Evolutionary conservation across 495 filamentous ascomycete genomes (phyloP).

Genomic region (Aspergillus sclerotiicarbonarius): DNA sequence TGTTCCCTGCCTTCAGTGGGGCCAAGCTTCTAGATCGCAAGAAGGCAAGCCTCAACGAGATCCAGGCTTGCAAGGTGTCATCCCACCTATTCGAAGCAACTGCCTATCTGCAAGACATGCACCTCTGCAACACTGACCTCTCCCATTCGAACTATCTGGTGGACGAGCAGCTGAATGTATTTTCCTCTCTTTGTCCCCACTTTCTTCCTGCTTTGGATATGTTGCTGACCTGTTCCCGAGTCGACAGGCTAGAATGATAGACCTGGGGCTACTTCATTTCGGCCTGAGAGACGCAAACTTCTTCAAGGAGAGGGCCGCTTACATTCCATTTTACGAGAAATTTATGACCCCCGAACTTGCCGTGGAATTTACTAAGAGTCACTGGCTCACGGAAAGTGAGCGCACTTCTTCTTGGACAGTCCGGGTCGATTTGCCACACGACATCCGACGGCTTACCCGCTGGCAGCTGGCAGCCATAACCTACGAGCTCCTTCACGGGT

Average conservation of each 20-base stretch:
- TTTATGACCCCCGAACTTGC: background rate
- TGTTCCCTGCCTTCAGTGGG: background rate
- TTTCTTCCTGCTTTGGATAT: background rate
- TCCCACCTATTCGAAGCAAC: slow-evolving; percentile 26
- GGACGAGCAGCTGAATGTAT: background rate
- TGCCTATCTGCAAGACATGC: slow-evolving; percentile 24
- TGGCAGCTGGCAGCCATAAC: slow-evolving; percentile 25
- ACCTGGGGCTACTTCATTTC: background rate
- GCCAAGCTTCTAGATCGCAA: slow-evolving; percentile 1
- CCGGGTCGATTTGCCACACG: background rate
- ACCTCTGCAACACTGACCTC: slow-evolving; percentile 25
- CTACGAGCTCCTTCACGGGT: slow-evolving; percentile 27
- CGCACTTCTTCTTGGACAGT: too few relatives aligned
- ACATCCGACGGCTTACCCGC: slow-evolving; percentile 12
- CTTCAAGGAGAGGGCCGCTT: too few relatives aligned
- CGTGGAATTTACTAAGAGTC: background rate
- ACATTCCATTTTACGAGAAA: background rate
- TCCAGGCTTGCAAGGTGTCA: slow-evolving; percentile 25
- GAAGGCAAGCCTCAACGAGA: slow-evolving; percentile 19
- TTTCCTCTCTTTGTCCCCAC: background rate
- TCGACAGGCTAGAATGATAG: background rate
- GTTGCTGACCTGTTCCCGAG: background rate
- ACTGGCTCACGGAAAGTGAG: background rate
- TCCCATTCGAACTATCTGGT: slow-evolving; percentile 25
- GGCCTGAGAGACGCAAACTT: background rate